Conservation (phyloP, 1,284 basidiomycete genomes). For the Papiliotrema nemorosa region DNA sequence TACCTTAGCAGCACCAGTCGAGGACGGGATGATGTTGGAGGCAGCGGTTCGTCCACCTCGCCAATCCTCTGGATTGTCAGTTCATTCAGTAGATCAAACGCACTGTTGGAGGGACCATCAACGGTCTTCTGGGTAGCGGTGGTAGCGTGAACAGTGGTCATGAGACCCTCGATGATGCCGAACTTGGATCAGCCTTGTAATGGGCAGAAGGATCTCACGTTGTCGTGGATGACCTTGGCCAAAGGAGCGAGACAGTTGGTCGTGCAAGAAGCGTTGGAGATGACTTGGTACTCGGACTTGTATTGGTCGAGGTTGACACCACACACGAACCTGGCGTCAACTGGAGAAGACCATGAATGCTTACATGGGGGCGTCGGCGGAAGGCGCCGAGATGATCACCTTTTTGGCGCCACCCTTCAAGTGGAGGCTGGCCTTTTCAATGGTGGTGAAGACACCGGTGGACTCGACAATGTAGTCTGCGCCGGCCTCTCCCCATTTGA, state of each 20-base stretch:
- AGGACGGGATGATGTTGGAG: conserved; percentile 99
- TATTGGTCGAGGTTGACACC: conserved; percentile 97
- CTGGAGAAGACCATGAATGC: conserved; percentile 9
- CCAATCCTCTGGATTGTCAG: conserved; percentile 53
- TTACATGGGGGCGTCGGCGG: conserved; percentile 93
- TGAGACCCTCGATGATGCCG: conserved; percentile 91
- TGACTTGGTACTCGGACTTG: conserved; percentile 84
- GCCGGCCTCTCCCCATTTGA: conserved; percentile 75
- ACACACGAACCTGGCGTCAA: conserved; percentile 59
- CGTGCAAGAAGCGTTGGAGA: conserved; percentile 99
- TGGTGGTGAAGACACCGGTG: conserved; percentile 99
- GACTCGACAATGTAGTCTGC: conserved; percentile 97
- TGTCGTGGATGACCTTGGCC: conserved; percentile 98
- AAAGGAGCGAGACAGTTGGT: conserved; percentile 99
- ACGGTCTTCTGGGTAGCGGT: conserved; percentile 99
- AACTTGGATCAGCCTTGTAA: conserved; percentile 49
- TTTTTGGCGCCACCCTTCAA: conserved; percentile 99
- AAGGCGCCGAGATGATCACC: conserved; percentile 99
- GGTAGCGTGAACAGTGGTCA: conserved; percentile 97
- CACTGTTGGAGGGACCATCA: conserved; percentile 89
- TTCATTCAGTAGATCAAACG: neutral
- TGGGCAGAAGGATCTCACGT: conserved; percentile 23
- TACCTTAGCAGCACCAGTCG: conserved; percentile 94
- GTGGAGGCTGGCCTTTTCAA: conserved; percentile 80
- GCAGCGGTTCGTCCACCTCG: conserved; percentile 90